A percentile compares a stretch with the other conserved stretches of the same genome.
Conservation (phyloP, 345 rosid genomes). For the Euphorbia tirucalli region DNA sequence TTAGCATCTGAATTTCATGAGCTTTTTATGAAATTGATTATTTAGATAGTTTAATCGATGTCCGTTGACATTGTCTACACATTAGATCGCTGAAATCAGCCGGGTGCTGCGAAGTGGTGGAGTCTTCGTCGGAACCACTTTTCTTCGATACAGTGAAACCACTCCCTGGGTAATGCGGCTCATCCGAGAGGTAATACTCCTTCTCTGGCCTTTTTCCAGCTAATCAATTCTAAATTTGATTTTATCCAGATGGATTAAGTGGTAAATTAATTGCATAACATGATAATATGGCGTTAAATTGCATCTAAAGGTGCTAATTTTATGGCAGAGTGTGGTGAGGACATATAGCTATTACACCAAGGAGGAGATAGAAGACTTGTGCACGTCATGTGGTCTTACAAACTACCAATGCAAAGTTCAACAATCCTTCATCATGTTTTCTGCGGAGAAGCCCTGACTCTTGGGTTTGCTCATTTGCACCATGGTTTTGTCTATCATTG, state of each 20-base stretch:
- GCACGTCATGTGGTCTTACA: constrained; percentile 76
- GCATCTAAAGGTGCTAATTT: too few species aligned
- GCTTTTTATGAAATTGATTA: neutral
- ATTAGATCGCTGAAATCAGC: constrained; percentile 84
- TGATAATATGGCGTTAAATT: neutral
- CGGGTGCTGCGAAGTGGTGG: constrained; percentile 81
- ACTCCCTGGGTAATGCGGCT: constrained; percentile 52
- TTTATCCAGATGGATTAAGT: neutral
- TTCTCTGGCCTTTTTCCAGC: too few species aligned
- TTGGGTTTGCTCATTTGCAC: too few species aligned
- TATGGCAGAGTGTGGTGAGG: constrained; percentile 43
- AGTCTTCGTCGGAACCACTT: constrained; percentile 86
- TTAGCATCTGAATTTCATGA: neutral
- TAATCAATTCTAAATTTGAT: neutral
- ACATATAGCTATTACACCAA: constrained; percentile 54
- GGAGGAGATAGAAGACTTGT: constrained; percentile 78
- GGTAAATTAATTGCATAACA: too few species aligned
- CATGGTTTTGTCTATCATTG: too few species aligned
- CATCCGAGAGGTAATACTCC: constrained; percentile 54
- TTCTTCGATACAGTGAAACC: constrained; percentile 62
- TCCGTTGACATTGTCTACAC: constrained; percentile 2
- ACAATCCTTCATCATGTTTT: constrained; percentile 79
- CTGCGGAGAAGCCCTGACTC: constrained; percentile 80
- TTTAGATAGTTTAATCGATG: neutral
- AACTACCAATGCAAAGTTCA: constrained; percentile 62